Evolutionary conservation across 2,329 filamentous ascomycete species (phyloP).

Genomic region (Phialophora macrospora): DNA sequence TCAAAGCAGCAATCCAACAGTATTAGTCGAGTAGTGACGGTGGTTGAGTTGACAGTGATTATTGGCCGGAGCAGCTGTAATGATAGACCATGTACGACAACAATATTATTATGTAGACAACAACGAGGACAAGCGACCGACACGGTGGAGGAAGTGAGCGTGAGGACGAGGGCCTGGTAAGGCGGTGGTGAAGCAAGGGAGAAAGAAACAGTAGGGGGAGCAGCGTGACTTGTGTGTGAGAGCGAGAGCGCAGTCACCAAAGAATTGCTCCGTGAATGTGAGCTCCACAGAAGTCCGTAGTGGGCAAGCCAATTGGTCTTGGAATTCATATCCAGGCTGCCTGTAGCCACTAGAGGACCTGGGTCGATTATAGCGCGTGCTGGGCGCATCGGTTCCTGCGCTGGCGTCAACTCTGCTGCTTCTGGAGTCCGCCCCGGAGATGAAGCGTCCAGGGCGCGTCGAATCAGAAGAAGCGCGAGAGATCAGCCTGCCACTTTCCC

Average conservation of each 20-base stretch:
- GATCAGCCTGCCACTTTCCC: constrained; percentile 6
- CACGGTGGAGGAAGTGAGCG: constrained; percentile 12
- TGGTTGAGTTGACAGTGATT: not conserved
- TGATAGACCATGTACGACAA: constrained; percentile 16
- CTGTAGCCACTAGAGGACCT: constrained; percentile 3
- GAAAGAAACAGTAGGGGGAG: constrained; percentile 17
- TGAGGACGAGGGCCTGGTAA: constrained; percentile 7
- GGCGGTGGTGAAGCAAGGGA: constrained; percentile 24
- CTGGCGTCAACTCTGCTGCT: constrained; percentile 14
- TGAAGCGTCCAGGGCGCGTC: constrained; percentile 20
- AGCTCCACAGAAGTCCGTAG: constrained; percentile 15
- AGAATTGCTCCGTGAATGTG: constrained; percentile 12
- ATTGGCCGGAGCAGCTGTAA: constrained; percentile 4
- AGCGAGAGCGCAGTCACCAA: constrained; percentile 16
- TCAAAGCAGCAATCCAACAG: constrained; percentile 13
- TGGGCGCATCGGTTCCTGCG: constrained; percentile 30
- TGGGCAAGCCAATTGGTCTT: constrained; percentile 18
- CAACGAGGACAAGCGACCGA: constrained; percentile 19
- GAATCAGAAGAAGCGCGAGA: constrained; percentile 18
- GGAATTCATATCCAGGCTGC: constrained; percentile 16
- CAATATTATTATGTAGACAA: constrained; percentile 15
- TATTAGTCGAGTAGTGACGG: not conserved
- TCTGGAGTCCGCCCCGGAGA: constrained; percentile 25
- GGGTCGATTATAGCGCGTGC: constrained; percentile 5
- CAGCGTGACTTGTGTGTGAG: not conserved